Percentiles rank a stretch among this genome's conserved stretches.
Conservation (phyloP, 2,329 filamentous ascomycete species). For the Ceratocystiopsis minuta region DNA sequence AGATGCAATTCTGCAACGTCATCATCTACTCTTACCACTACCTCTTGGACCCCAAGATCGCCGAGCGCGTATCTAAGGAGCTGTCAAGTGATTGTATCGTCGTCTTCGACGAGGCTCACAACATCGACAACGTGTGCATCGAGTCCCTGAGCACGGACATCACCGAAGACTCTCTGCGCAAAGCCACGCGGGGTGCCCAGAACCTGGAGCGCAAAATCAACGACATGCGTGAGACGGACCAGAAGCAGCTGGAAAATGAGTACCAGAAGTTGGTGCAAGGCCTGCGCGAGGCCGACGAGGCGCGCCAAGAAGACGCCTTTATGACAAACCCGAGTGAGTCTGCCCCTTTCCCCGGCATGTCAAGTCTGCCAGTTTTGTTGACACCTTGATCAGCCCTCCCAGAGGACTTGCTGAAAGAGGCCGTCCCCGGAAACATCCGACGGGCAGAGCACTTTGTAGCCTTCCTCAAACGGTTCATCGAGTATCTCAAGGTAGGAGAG, state of each 20-base stretch:
- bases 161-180: constrained; percentile 83
- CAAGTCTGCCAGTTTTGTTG: too few relatives aligned
- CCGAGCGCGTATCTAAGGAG: constrained; percentile 61
- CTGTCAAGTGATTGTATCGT: constrained; percentile 97
- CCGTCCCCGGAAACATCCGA: constrained; percentile 88
- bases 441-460: constrained; percentile 90
- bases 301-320: constrained; percentile 82
- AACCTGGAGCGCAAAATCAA: constrained; percentile 82
- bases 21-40: constrained; percentile 99
- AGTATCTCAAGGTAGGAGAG: constrained; percentile 61
- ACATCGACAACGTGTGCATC: constrained; percentile 99
- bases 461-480: constrained; percentile 90
- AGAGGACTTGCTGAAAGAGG: constrained; percentile 86
- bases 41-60: constrained; percentile 91
- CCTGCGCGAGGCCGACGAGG: constrained; percentile 70
- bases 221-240: constrained; percentile 91
- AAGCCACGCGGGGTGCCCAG: constrained; percentile 74
- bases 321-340: constrained; percentile 66
- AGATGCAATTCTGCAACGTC: constrained; percentile 98
- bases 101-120: constrained; percentile 96
- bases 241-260: constrained; percentile 83
- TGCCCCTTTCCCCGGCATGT: neutral
- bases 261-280: constrained; percentile 93
- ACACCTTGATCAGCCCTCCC: constrained; percentile 42
- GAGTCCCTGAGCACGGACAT: constrained; percentile 93